Base-by-base conservation (phyloP, 805 yeast genomes). In the Schizosaccharomyces cryophilus region DNA sequence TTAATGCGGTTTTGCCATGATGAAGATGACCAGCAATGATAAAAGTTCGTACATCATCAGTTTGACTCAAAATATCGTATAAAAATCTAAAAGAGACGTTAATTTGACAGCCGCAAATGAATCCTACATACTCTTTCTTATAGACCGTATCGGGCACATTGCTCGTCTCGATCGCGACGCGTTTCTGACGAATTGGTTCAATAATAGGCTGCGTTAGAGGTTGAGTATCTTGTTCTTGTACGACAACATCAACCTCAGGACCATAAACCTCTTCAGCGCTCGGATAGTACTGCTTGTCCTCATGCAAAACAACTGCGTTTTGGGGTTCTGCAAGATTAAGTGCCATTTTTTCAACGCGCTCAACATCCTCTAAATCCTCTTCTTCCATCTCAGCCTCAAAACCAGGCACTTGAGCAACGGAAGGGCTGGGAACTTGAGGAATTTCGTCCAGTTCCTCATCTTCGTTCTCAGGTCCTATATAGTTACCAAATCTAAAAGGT, bases 1-100 rank as follows among this genome's bases (percentile, higher is more conserved):
- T 65, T 0, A 89, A 71, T 0, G 87, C 75, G 0, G 97, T 85
- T 71, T 93, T 93, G 1, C 99, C 99, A 4, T 87, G 81, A 66
- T 86, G 85, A 1, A 85, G 68, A 54, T 81, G 79, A 0, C 98
- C 98, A n/a, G 82, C 80, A 1, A 93, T 65, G 0, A 89, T 84
- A 19, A 89, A 72, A 69, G 85, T 89, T 59, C 95, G 76, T 7
- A 83, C 75, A 65, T 83, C 80, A 15, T 80, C 80, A 0, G 95
- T 87, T 0, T 79, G 65, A 9, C 66, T 63, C 65, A 80, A 67
- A 59, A 79, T 65, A 4, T 76, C 73, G 24, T 74, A 66, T 75
- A 87, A 74, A 35, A 55, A 61, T 5, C 60, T 56, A 21, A 5
- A 31, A 56, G 24, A 56, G 35, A 24, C 17, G 24, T 24, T 19